Conservation (phyloP, 1,139 yeast genomes). For the Geotrichum australiense region DNA sequence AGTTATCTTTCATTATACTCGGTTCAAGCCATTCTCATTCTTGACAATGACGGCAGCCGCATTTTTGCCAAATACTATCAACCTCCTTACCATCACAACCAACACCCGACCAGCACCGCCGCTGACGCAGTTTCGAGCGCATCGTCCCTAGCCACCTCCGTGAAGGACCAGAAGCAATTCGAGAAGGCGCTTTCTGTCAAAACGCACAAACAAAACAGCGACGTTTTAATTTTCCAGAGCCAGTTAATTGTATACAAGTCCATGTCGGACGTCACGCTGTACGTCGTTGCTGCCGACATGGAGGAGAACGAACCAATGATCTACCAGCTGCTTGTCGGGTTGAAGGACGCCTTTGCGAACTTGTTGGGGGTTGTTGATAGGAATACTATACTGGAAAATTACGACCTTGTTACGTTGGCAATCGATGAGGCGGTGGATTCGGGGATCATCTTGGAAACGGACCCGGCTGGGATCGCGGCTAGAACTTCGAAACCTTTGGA, state of each 20-base stretch:
- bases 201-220: conserved; percentile 73
- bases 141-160: conserved; percentile 30
- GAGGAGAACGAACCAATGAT: conserved; percentile 84
- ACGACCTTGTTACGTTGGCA: conserved; percentile 78
- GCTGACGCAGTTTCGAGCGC: conserved; percentile 29
- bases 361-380: conserved; percentile 60
- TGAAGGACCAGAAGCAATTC: conserved; percentile 65
- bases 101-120: too few relatives aligned
- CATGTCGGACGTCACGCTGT: conserved; percentile 61
- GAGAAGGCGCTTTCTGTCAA: conserved; percentile 68
- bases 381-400: conserved; percentile 69
- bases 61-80: conserved; percentile 79
- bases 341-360: conserved; percentile 74
- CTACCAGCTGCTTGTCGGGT: conserved; percentile 68
- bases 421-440: conserved; percentile 83
- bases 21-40: conserved; percentile 65
- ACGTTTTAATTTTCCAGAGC: conserved; percentile 67
- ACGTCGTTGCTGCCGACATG: conserved; percentile 61
- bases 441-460: conserved; percentile 86
- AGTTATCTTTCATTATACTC: conserved; percentile 49
- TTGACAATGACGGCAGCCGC: conserved; percentile 77
- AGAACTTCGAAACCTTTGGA: conserved; percentile 83
- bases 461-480: conserved; percentile 76
- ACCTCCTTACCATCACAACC: conserved; percentile 61
- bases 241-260: conserved; percentile 74